Evolutionary conservation across 176 grass and related monocot genomes (phyloP).

Genomic region (Oropetium thomaeum): DNA sequence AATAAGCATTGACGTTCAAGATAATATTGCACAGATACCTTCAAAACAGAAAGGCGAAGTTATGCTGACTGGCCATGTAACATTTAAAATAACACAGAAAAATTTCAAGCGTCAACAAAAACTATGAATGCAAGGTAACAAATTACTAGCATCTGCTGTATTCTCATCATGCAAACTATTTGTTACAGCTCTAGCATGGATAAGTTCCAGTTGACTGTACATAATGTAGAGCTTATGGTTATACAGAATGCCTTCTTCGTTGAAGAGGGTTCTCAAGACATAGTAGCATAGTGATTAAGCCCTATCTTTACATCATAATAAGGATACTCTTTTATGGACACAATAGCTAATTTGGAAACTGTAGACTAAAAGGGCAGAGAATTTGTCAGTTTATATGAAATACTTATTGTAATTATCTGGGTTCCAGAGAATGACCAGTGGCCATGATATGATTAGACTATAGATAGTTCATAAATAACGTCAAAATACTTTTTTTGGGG

Average conservation of each 20-base stretch:
- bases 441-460: background rate
- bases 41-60: slow-evolving; percentile 26
- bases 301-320: background rate
- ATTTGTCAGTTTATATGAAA: background rate
- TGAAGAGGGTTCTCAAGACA: background rate
- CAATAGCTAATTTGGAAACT: background rate
- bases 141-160: background rate
- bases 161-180: slow-evolving; percentile 2
- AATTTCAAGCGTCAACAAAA: background rate
- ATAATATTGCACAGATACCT: slow-evolving; percentile 80
- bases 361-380: background rate
- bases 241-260: background rate
- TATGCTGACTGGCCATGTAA: background rate
- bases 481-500: background rate
- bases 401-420: background rate
- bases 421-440: background rate
- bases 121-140: slow-evolving; percentile 8
- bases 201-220: background rate
- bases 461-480: background rate
- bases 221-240: background rate
- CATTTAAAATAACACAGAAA: background rate
- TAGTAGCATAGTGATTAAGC: background rate
- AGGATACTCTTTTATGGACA: background rate
- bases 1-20: slow-evolving; percentile 94
- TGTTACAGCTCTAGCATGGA: background rate